Conservation (phyloP, 106 monocot species). For the Alisma plantagoaquatica region DNA sequence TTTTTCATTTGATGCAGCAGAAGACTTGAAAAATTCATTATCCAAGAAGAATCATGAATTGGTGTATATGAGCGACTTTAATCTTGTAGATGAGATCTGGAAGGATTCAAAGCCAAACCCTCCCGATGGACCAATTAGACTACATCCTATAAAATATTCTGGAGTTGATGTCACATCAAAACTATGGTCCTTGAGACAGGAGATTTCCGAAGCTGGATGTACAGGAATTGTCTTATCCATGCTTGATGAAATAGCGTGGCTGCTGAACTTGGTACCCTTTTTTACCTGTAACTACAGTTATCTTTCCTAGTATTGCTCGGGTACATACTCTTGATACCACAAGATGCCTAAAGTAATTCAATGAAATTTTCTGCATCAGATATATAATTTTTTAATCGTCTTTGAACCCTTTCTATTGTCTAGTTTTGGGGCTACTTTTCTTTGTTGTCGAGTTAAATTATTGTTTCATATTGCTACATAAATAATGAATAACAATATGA, state of each 20-base stretch:
- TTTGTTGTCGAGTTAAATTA: no score
- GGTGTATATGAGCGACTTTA: conserved; percentile 63
- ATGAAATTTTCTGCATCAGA: no score
- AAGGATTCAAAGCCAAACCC: conserved; percentile 55
- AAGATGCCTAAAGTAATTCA: no score
- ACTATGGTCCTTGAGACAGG: conserved; percentile 50
- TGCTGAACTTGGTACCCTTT: conserved; percentile 80
- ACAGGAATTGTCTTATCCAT: conserved; percentile 71
- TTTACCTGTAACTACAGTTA: not conserved
- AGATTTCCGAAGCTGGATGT: conserved; percentile 49
- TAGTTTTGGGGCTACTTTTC: no score
- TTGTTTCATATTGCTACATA: no score
- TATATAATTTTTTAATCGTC: no score
- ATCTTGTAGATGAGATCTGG: conserved; percentile 86
- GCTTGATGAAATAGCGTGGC: conserved; percentile 99
- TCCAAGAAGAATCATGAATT: conserved; percentile 75
- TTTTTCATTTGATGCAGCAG: conserved; percentile 85
- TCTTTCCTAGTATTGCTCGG: no score
- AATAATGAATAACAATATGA: no score
- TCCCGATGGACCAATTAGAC: conserved; percentile 57
- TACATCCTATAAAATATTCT: conserved; percentile 91
- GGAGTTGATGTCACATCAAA: conserved; percentile 71
- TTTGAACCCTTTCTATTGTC: no score
- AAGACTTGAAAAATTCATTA: conserved; percentile 67
- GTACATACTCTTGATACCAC: no score